A percentile compares a stretch with the other conserved stretches of the same genome.
These are phyloP conservation scores for Anisogramma anomala DNA, from an alignment of 2,329 filamentous ascomycete genomes.

Conservation along the genomic window DNA sequence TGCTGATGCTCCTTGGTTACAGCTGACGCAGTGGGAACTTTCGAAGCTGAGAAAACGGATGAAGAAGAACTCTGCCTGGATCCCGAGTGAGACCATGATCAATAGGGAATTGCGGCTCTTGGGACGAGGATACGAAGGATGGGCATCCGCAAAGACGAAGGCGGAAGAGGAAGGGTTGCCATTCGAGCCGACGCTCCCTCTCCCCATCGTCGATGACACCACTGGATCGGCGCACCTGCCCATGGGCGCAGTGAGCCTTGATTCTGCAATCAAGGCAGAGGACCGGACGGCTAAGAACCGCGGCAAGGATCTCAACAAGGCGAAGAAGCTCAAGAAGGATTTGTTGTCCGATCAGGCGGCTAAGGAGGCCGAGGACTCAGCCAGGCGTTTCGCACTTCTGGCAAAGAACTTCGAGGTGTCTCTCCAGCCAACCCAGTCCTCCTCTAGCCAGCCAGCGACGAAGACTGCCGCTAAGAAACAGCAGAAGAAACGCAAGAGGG, in stretches of 20 bases:
- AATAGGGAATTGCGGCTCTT: slow-evolving; percentile 62
- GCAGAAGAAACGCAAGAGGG: slow-evolving; percentile 26
- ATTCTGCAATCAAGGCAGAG: slow-evolving; percentile 41
- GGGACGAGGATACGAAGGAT: slow-evolving; percentile 54
- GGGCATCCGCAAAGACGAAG: slow-evolving; percentile 48
- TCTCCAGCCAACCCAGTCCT: slow-evolving; percentile 10
- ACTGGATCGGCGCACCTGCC: slow-evolving; percentile 42
- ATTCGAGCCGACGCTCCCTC: slow-evolving; percentile 39
- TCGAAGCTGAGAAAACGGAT: slow-evolving; percentile 67
- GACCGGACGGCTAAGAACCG: slow-evolving; percentile 57
- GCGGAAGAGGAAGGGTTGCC: slow-evolving; percentile 54
- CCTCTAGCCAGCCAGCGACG: slow-evolving; percentile 11
- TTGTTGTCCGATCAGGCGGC: slow-evolving; percentile 49
- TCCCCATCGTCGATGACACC: slow-evolving; percentile 34
- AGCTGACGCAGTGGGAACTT: slow-evolving; percentile 52
- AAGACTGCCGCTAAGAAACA: slow-evolving; percentile 17
- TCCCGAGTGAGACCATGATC: slow-evolving; percentile 77
- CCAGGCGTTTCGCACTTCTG: slow-evolving; percentile 22
- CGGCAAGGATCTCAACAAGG: slow-evolving; percentile 68
- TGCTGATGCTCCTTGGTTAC: slow-evolving; percentile 52
- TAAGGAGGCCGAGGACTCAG: slow-evolving; percentile 41
- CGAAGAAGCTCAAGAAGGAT: slow-evolving; percentile 62
- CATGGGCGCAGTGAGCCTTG: slow-evolving; percentile 48
- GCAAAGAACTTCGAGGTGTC: slow-evolving; percentile 21
- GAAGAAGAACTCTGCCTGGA: slow-evolving; percentile 87